These are phyloP conservation scores for Purpureocillium lavendulum DNA, from an alignment of 2,329 filamentous ascomycete species.

Conservation along the genomic window DNA sequence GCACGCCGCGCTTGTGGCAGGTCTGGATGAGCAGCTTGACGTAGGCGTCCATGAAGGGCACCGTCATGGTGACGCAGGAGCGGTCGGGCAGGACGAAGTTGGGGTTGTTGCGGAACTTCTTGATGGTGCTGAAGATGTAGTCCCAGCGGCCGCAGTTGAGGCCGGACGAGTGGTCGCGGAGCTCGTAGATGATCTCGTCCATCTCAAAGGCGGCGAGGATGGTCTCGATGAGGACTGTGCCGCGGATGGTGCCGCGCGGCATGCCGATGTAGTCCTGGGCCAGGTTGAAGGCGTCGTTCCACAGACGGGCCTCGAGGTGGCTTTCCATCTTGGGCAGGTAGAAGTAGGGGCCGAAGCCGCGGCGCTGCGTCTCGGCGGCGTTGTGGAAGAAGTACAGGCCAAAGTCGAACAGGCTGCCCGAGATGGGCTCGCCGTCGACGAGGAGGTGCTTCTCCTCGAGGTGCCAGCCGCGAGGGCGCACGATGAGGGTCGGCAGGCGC, in stretches of 20 bases:
- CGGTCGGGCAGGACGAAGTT: conserved; percentile 92
- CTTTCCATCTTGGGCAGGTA: conserved; percentile 98
- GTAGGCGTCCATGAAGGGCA: conserved; percentile 97
- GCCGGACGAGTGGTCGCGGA: conserved; percentile 90
- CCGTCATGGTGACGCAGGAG: conserved; percentile 88
- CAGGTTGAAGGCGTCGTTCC: conserved; percentile 97
- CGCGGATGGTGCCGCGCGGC: conserved; percentile 84
- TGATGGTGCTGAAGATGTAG: conserved; percentile 99
- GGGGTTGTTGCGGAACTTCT: conserved; percentile 95
- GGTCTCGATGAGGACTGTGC: conserved; percentile 93
- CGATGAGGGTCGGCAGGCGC: conserved; percentile 78
- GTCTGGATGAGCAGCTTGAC: conserved; percentile 96
- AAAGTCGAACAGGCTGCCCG: conserved; percentile 89
- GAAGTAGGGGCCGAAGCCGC: conserved; percentile 88
- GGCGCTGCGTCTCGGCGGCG: conserved; percentile 75
- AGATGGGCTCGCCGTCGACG: conserved; percentile 90
- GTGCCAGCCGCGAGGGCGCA: conserved; percentile 94
- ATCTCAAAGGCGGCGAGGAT: conserved; percentile 98
- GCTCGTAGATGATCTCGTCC: conserved; percentile 99
- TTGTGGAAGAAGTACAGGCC: conserved; percentile 99
- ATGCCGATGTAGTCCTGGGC: conserved; percentile 90
- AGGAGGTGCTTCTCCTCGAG: conserved; percentile 97
- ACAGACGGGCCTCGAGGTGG: conserved; percentile 90
- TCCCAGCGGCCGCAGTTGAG: conserved; percentile 99
- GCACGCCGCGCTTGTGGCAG: conserved; percentile 92